Percentiles rank a stretch among this genome's conserved stretches.
Conservation (phyloP, 371 early-diverging fungal genomes). For the Rhizopus arrhizus region DNA sequence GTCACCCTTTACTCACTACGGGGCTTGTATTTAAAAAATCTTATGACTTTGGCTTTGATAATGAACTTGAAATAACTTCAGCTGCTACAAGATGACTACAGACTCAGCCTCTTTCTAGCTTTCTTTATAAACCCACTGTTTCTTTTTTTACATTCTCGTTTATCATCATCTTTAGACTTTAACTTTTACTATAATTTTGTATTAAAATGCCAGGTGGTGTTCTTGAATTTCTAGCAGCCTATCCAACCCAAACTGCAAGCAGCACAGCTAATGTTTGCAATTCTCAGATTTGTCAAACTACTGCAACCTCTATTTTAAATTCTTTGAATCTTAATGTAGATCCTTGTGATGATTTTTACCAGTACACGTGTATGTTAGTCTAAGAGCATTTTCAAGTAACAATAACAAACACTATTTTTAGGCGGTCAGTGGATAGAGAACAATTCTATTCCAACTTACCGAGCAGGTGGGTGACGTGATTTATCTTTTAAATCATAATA, state of each 20-base stretch:
- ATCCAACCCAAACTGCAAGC: constrained; percentile 9
- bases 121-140: no score
- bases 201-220: not conserved
- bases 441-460: constrained; percentile 47
- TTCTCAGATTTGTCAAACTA: constrained; percentile 13
- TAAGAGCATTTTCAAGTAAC: no score
- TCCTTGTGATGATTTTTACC: constrained; percentile 52
- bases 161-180: no score
- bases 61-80: no score
- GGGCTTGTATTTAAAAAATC: no score
- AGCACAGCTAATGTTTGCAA: constrained; percentile 5
- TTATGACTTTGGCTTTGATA: no score
- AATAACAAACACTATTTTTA: constrained; percentile 5
- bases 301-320: constrained; percentile 17
- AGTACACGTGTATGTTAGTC: constrained; percentile 50
- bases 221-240: constrained; percentile 5
- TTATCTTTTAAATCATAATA: no score
- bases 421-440: constrained; percentile 53
- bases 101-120: no score
- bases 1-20: no score
- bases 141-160: no score
- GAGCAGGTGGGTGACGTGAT: constrained; percentile 28
- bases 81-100: no score
- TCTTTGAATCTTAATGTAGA: constrained; percentile 38
- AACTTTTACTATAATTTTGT: no score